Conservation (phyloP, 441 rosid species). For the Flueggea neowawraea region DNA sequence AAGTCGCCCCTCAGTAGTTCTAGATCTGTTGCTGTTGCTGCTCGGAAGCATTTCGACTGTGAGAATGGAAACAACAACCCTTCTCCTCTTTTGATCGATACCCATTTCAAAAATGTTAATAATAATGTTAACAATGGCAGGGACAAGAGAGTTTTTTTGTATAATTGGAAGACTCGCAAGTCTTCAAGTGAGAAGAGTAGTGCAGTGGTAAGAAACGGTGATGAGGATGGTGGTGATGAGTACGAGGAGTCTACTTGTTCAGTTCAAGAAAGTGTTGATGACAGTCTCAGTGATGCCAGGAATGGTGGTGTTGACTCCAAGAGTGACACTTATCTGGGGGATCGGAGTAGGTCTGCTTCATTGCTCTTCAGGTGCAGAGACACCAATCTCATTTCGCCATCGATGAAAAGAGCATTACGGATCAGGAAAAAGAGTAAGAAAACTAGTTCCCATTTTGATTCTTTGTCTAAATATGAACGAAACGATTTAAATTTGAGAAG, state of each 20-base stretch:
- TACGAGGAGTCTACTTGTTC: slow-evolving; percentile 42
- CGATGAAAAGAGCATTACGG: slow-evolving; percentile 33
- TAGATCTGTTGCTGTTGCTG: slow-evolving; percentile 48
- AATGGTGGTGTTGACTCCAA: slow-evolving; percentile 51
- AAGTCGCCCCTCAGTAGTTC: slow-evolving; percentile 75
- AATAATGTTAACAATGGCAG: slow-evolving; percentile 23
- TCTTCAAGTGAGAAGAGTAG: slow-evolving; percentile 54
- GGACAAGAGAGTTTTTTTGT: slow-evolving; percentile 62
- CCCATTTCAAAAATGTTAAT: slow-evolving; percentile 18
- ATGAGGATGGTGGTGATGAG: slow-evolving; percentile 32
- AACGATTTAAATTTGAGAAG: slow-evolving; percentile 39
- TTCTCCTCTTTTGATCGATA: slow-evolving; percentile 6
- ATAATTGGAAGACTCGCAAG: slow-evolving; percentile 79
- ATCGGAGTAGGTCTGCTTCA: slow-evolving; percentile 41
- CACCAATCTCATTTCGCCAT: slow-evolving; percentile 49
- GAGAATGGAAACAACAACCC: slow-evolving; percentile 6
- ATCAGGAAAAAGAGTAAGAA: slow-evolving; percentile 59
- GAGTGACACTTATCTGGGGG: slow-evolving; percentile 50
- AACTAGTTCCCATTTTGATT: slow-evolving; percentile 39
- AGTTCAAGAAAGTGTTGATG: slow-evolving; percentile 52
- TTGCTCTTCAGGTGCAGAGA: slow-evolving; percentile 57
- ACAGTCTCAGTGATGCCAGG: slow-evolving; percentile 73
- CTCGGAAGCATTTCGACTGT: neutral
- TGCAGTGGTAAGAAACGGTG: slow-evolving; percentile 35
- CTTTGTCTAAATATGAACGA: slow-evolving; percentile 43